Base-by-base conservation (phyloP, 352 stramenopile genomes). In the Poterioochromonas sp. region DNA sequence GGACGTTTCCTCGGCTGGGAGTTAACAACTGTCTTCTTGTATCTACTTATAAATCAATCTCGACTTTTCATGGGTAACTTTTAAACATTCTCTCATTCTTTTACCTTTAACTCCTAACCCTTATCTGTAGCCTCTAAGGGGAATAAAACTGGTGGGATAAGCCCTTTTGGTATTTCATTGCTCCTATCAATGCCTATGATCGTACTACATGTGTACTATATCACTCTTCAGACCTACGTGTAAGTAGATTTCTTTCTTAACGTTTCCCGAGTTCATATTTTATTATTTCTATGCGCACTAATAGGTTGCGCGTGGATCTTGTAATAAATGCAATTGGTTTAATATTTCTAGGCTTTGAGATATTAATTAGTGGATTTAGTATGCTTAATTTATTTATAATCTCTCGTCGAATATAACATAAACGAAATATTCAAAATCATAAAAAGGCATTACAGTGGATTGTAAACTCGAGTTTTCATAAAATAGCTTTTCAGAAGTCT, bases 241-340 rank as follows among this genome's bases (percentile, higher is more conserved):
- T 73, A 73, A 73, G 63, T 49, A 5, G 29, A 32, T 64, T 32
- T 35, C 53, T 64, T 26, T 64, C 18, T 34, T 32, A 34, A 37
- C 29, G 8, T 26, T 64, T 43, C 3, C 60, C 12, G 5, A 62
- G 51, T 62, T 69, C 11, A 26, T 44, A 43, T 69, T 5, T 1
- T 69, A 20, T 18, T 39, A 26, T 44, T 44, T 11, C 1, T 69
- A 18, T 3, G 32, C 3, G 8, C 35, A 32, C 29, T 44, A 35
- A 12, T 64, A 76, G 43, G 37, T 32, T 76, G 15, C 3, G 69
- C 12, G 69, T 64, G 1, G 69, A 76, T 35, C 3, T 64, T 8
- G 69, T 76, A 18, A 34, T 76, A 2, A 76, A 76, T 49, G 12
- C 69, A 12, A 76, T 76, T n/a, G 69, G 41, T 35, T 64, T 76